These are phyloP conservation scores for Asterionellopsis glacialis DNA, from an alignment of 108 stramenopile species.

Conservation along the genomic window DNA sequence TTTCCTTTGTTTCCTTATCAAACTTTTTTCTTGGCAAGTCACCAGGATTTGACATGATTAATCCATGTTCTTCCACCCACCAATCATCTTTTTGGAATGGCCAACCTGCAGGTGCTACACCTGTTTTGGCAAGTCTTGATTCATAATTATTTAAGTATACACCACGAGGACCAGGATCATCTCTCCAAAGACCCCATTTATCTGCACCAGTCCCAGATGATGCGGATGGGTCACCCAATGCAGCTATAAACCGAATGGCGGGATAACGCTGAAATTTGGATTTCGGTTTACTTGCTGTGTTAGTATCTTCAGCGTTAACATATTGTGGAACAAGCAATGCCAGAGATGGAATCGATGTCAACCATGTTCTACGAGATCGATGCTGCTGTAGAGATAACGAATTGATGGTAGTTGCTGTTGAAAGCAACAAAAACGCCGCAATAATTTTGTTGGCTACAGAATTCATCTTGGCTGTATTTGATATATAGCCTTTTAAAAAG, in stretches of 20 bases:
- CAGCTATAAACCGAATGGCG: constrained; percentile 75
- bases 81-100: background rate
- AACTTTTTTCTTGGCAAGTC: constrained; percentile 9
- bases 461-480: too few relatives aligned
- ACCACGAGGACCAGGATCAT: constrained; percentile 84
- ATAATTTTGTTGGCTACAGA: too few relatives aligned
- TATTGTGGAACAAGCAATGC: too few relatives aligned
- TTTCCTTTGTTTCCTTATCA: constrained; percentile 13
- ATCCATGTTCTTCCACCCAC: constrained; percentile 15
- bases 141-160: constrained; percentile 61
- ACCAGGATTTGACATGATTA: constrained; percentile 40
- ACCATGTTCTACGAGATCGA: too few relatives aligned
- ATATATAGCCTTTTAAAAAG: too few relatives aligned
- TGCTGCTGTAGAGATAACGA: too few relatives aligned
- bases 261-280: too few relatives aligned
- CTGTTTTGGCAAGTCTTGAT: constrained; percentile 12
- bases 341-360: too few relatives aligned
- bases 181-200: constrained; percentile 72
- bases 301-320: too few relatives aligned
- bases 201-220: constrained; percentile 47
- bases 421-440: too few relatives aligned
- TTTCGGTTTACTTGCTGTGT: too few relatives aligned
- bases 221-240: constrained; percentile 62
- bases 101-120: constrained; percentile 13
- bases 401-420: too few relatives aligned